phyloP scores from a whole-genome alignment of 176 grass and related monocot genomes.

The Poa annua region DNA sequence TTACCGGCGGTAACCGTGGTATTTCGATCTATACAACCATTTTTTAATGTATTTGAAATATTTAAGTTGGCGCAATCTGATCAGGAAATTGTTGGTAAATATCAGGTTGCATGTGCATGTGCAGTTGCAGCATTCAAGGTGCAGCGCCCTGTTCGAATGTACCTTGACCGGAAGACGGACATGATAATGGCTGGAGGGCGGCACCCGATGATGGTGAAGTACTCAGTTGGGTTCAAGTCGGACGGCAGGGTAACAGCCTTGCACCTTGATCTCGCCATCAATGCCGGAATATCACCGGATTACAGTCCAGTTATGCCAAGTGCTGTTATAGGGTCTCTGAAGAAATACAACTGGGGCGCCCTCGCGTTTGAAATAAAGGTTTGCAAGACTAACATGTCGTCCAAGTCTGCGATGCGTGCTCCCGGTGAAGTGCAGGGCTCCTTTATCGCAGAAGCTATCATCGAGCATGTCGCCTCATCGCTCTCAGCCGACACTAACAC shows the following conservation, averaged over 20 bases:
- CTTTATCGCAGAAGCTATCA: slow-evolving; percentile 85
- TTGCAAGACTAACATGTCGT: slow-evolving; percentile 77
- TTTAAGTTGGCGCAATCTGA: neutral
- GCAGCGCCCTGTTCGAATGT: slow-evolving; percentile 67
- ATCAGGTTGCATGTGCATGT: slow-evolving; percentile 61
- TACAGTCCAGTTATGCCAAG: slow-evolving; percentile 1
- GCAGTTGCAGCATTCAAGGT: slow-evolving; percentile 71
- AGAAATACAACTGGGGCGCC: slow-evolving; percentile 81
- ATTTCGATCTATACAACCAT: neutral
- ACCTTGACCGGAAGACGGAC: slow-evolving; percentile 73
- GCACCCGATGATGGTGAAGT: slow-evolving; percentile 72
- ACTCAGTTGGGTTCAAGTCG: slow-evolving; percentile 80
- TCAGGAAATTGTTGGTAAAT: neutral
- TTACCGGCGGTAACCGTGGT: too few relatives aligned
- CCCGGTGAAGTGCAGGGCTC: slow-evolving; percentile 80
- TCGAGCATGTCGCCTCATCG: slow-evolving; percentile 73
- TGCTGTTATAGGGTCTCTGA: slow-evolving; percentile 51
- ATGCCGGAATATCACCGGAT: slow-evolving; percentile 67
- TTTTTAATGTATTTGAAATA: neutral
- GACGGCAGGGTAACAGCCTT: slow-evolving; percentile 73
- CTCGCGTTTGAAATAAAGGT: slow-evolving; percentile 65
- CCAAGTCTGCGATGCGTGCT: slow-evolving; percentile 63
- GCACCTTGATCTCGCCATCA: slow-evolving; percentile 59
- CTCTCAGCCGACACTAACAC: slow-evolving; percentile 57
- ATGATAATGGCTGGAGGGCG: slow-evolving; percentile 77